Evolutionary conservation across 2,329 filamentous ascomycete genomes (phyloP).

Genomic region (Sporothrix mexicana): DNA sequence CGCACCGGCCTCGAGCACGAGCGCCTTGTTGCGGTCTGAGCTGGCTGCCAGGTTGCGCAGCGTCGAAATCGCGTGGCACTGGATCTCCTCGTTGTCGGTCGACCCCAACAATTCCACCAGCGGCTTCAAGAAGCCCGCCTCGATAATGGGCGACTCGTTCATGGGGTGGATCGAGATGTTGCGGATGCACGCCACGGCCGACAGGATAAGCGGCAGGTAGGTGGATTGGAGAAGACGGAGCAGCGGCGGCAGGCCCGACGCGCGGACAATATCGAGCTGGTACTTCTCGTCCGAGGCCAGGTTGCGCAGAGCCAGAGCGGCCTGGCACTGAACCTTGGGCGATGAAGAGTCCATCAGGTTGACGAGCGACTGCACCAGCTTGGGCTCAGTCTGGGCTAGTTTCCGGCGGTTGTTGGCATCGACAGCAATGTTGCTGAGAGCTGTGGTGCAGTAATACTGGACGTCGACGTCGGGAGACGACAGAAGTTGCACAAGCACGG

Average conservation of each 20-base stretch:
- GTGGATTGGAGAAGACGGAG: conserved; percentile 91
- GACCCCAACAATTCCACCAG: conserved; percentile 92
- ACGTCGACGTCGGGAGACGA: conserved; percentile 94
- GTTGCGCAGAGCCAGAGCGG: conserved; percentile 90
- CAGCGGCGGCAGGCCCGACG: conserved; percentile 82
- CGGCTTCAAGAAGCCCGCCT: conserved; percentile 92
- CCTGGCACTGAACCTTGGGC: conserved; percentile 97
- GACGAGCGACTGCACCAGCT: conserved; percentile 90
- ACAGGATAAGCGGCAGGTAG: conserved; percentile 93
- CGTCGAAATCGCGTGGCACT: conserved; percentile 97
- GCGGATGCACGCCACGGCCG: conserved; percentile 95
- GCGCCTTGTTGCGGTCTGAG: conserved; percentile 95
- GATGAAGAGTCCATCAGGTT: conserved; percentile 97
- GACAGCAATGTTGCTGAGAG: conserved; percentile 97
- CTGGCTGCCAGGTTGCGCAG: conserved; percentile 93
- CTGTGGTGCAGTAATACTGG: conserved; percentile 99
- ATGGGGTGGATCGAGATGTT: conserved; percentile 98
- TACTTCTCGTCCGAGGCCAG: conserved; percentile 98
- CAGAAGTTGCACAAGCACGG: conserved; percentile 92
- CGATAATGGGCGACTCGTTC: conserved; percentile 98
- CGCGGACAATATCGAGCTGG: conserved; percentile 94
- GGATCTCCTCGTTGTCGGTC: conserved; percentile 97
- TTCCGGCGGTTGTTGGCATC: conserved; percentile 90
- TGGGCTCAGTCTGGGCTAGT: conserved; percentile 86
- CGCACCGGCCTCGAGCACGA: conserved; percentile 95